phyloP scores from a whole-genome alignment of 2,329 filamentous ascomycete genomes.

The Periconia digitata region DNA sequence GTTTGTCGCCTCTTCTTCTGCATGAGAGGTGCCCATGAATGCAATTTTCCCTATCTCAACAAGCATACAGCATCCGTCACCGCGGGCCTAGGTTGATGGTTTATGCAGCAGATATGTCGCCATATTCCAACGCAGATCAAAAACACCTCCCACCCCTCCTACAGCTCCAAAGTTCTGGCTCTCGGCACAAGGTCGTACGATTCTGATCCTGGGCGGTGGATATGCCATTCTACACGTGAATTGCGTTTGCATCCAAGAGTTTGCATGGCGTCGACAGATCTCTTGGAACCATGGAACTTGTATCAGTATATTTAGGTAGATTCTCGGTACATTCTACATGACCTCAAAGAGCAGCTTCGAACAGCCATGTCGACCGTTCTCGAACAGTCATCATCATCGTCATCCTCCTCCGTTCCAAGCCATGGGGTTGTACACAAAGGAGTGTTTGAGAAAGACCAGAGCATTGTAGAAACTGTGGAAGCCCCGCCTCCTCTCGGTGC shows the following conservation, averaged over 20 bases:
- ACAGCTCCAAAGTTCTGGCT: not conserved
- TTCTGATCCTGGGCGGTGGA: not conserved
- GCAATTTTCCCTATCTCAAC: too few relatives aligned
- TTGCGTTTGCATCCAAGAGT: not conserved
- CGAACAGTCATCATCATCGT: too few relatives aligned
- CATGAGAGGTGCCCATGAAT: too few relatives aligned
- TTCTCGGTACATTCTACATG: too few relatives aligned
- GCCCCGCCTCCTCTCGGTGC: conserved; percentile 16
- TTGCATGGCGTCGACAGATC: not conserved
- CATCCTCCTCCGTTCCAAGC: too few relatives aligned
- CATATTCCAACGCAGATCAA: not conserved
- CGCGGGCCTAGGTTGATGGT: not conserved
- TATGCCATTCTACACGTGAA: not conserved
- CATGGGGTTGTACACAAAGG: too few relatives aligned
- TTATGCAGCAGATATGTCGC: not conserved
- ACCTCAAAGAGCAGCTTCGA: too few relatives aligned
- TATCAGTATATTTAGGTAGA: too few relatives aligned
- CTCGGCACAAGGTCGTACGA: not conserved
- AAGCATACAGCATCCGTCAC: not conserved
- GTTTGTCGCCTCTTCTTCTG: too few relatives aligned
- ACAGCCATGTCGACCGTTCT: too few relatives aligned
- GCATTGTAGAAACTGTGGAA: conserved; percentile 1
- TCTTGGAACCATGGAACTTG: not conserved
- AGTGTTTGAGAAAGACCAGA: conserved; percentile 7
- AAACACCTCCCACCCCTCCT: not conserved